Evolutionary conservation across 805 yeast genomes (phyloP).

Genomic region (Kluyveromyces starmeri): DNA sequence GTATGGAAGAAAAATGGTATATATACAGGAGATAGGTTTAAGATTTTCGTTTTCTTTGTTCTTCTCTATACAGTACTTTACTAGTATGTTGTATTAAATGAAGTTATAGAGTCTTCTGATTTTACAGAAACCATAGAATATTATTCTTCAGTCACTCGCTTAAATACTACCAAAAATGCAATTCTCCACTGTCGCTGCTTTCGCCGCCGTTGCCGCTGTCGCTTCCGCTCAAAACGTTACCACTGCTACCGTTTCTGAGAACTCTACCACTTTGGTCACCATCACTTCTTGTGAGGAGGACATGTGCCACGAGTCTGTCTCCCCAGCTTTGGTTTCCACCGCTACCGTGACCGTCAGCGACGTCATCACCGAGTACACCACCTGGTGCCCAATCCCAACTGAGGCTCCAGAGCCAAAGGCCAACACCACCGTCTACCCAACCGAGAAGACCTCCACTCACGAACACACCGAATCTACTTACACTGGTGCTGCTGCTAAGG

Average conservation of each 20-base stretch:
- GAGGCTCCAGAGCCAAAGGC: conserved; percentile 14
- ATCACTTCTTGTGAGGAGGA: conserved; percentile 29
- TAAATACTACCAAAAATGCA: conserved; percentile 27
- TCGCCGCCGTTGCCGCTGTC: conserved; percentile 17
- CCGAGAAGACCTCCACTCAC: conserved; percentile 11
- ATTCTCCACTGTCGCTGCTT: conserved; percentile 30
- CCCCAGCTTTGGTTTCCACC: conserved; percentile 29
- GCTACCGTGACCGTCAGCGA: conserved; percentile 30
- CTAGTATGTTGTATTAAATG: too few species aligned
- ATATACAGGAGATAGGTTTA: conserved; percentile 5
- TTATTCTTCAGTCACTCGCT: conserved; percentile 26
- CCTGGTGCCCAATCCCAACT: conserved; percentile 31
- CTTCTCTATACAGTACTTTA: too few species aligned
- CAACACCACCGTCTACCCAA: conserved; percentile 18
- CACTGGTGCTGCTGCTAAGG: conserved; percentile 39
- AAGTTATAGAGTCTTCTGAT: too few species aligned
- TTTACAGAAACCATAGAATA: conserved; percentile 16
- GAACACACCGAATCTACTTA: conserved; percentile 23
- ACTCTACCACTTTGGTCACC: conserved; percentile 29
- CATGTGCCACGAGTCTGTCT: conserved; percentile 26
- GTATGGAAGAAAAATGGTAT: conserved; percentile 2
- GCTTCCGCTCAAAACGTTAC: conserved; percentile 19
- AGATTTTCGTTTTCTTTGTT: background rate
- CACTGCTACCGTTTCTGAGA: conserved; percentile 17
- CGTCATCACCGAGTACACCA: conserved; percentile 31